phyloP scores from a whole-genome alignment of 2,329 filamentous ascomycete genomes.

The Neonectria ditissima region DNA sequence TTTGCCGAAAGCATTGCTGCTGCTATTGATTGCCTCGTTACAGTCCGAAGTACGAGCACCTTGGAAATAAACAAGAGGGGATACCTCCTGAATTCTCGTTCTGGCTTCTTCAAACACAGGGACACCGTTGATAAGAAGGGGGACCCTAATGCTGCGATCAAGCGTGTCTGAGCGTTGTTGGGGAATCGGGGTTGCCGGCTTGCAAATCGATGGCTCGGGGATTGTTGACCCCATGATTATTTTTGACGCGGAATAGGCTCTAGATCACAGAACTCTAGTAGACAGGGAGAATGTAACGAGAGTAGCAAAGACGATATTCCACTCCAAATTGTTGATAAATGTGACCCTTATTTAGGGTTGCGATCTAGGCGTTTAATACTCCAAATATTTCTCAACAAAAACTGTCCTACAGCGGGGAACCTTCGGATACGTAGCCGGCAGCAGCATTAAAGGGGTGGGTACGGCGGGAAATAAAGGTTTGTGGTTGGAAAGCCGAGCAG shows the following conservation, averaged over 20 bases:
- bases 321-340: too few relatives aligned
- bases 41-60: not conserved
- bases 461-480: too few relatives aligned
- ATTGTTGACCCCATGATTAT: too few relatives aligned
- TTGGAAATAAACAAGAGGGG: not conserved
- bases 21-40: not conserved
- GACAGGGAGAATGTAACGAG: too few relatives aligned
- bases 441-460: too few relatives aligned
- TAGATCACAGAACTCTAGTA: too few relatives aligned
- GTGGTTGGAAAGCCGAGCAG: too few relatives aligned
- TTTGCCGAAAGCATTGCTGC: not conserved
- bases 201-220: not conserved
- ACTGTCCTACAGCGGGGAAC: not conserved
- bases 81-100: not conserved
- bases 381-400: not conserved
- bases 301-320: too few relatives aligned
- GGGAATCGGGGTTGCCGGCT: not conserved
- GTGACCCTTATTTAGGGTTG: too few relatives aligned
- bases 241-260: too few relatives aligned
- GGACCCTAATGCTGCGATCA: not conserved
- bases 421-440: not conserved
- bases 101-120: not conserved
- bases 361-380: not conserved
- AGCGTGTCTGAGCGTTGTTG: not conserved
- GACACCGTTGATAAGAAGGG: not conserved